These are phyloP conservation scores for Saccharomyces kudriavzevii DNA, from an alignment of 805 yeast genomes.

Conservation along the genomic window DNA sequence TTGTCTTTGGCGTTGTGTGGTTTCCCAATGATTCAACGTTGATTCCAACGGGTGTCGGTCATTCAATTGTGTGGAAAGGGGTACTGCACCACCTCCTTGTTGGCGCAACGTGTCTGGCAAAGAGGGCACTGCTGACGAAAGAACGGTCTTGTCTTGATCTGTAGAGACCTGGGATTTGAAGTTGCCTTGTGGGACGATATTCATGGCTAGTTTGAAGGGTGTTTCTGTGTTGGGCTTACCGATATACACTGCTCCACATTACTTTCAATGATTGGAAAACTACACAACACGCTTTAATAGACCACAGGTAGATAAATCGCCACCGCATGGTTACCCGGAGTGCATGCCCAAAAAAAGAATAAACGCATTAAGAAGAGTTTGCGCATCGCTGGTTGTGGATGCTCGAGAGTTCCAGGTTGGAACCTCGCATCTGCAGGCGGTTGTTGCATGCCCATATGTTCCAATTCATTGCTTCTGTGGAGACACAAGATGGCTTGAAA, in stretches of 20 bases:
- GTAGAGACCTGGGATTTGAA: constrained; percentile 43
- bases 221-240: background rate
- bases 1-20: constrained; percentile 58
- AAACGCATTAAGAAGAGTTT: background rate
- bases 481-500: background rate
- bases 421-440: background rate
- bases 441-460: background rate
- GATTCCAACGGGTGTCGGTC: constrained; percentile 81
- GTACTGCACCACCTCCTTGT: constrained; percentile 52
- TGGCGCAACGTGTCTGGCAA: constrained; percentile 62
- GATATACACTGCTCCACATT: background rate
- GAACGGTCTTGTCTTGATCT: constrained; percentile 39
- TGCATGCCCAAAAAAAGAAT: background rate
- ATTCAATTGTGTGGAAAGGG: constrained; percentile 50
- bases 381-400: background rate
- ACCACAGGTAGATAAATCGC: background rate
- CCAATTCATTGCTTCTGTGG: background rate
- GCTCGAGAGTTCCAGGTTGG: background rate
- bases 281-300: background rate
- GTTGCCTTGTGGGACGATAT: constrained; percentile 49
- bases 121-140: constrained; percentile 61
- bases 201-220: constrained; percentile 15
- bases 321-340: background rate
- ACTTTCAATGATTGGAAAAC: background rate
- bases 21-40: constrained; percentile 73